Evolutionary conservation across 352 stramenopile species (phyloP), one percentile per base, ranked within the genome.

Genomic region (Stramenopiles sp.): DNA sequence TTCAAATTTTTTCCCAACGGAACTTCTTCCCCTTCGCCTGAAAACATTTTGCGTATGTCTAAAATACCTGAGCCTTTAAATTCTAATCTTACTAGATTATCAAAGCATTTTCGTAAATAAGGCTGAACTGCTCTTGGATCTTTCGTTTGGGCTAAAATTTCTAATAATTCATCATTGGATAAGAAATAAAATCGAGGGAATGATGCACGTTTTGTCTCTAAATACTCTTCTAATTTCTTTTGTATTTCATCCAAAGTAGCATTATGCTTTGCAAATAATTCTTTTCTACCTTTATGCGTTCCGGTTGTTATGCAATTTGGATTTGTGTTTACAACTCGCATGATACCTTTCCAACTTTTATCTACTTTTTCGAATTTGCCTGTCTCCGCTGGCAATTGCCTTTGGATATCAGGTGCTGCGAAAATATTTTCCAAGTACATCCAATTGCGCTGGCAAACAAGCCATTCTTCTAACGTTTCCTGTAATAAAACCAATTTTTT

Each of bases 391-490:
- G 94, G 93, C 13, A 98, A 85, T 0, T 91, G 89, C 23, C 93
- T 91, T 79, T 93, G 93, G 0, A 86, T 89, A 81, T 97, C 92
- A 80, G 96, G 90, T 0, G 91, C 90, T 0, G 90, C 91, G 82
- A 98, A 98, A 79, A 98, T 98, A 0, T 93, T 92, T 77, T 97
- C 94, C 7, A 98, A 86, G 80, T 97, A 98, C 32, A 98, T 87
- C 94, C 94, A 98, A 81, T 96, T 97, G 65, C 94, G 88, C 83
- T 98, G 94, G 23, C 96, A 91, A 27, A 93, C 86, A 78, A 94
- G 96, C 91, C 91, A 96, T 79, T 94, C 86, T 80, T 97, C 90
- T 0, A 97, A 78, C 32, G 87, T 94, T 76, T 97, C 92, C 80
- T 93, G 93, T 73, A 97, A 89, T 1, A 93, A 84, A 29, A 92